A percentile compares a stretch with the other conserved stretches of the same genome.
Evolutionary conservation across 306 rosid genomes (phyloP).

Genomic region (Cucumis cinereus): DNA sequence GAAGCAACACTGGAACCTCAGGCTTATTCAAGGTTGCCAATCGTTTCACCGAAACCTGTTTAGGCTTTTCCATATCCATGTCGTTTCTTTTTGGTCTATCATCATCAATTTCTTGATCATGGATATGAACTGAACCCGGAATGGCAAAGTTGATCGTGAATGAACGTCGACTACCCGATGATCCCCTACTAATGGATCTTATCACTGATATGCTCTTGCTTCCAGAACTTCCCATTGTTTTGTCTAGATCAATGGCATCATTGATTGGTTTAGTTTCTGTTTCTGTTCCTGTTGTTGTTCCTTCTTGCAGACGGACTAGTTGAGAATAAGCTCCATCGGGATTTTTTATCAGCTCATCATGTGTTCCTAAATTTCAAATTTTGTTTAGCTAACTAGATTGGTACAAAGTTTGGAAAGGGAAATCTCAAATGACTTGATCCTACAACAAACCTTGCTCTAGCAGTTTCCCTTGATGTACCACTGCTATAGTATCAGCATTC

Average conservation of each 20-base stretch:
- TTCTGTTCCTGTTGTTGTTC: conserved; percentile 15
- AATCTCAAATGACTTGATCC: background rate
- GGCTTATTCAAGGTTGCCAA: conserved; percentile 57
- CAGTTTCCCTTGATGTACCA: conserved; percentile 72
- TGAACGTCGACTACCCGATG: conserved; percentile 25
- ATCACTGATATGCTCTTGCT: conserved; percentile 16
- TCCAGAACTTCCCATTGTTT: conserved; percentile 5
- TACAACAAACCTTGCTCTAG: conserved; percentile 51
- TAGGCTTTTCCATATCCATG: background rate
- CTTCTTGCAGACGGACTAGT: conserved; percentile 63
- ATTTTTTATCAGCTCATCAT: conserved; percentile 40
- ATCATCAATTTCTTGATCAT: conserved; percentile 2
- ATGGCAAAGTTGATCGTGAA: conserved; percentile 17
- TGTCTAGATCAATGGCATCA: conserved; percentile 21
- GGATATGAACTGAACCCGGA: conserved; percentile 17
- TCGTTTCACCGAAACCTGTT: conserved; percentile 32
- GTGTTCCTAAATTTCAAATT: conserved; percentile 41
- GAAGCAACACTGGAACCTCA: conserved; percentile 40
- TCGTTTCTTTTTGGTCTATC: background rate
- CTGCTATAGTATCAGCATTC: conserved; percentile 71
- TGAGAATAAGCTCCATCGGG: conserved; percentile 73
- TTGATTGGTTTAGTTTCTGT: conserved; percentile 5
- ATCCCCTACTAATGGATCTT: conserved; percentile 37
- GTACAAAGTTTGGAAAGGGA: background rate
- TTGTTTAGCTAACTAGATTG: background rate